phyloP scores from a whole-genome alignment of 2,329 filamentous ascomycete genomes.

The Alternaria sp. region DNA sequence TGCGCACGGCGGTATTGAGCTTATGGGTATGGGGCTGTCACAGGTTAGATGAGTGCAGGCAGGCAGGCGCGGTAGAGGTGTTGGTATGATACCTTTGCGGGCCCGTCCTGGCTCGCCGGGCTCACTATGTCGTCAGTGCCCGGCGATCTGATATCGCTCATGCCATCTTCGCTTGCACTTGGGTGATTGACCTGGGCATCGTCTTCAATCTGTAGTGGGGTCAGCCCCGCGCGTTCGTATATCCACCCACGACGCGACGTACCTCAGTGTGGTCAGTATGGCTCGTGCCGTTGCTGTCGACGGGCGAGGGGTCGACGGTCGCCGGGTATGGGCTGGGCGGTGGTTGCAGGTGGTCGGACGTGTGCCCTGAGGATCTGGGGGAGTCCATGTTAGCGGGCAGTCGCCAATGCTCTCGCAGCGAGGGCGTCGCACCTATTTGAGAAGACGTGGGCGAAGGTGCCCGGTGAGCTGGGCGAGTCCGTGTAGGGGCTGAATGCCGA shows the following conservation, averaged over 20 bases:
- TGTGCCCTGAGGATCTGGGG: slow-evolving; percentile 51
- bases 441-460: slow-evolving; percentile 51
- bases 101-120: slow-evolving; percentile 40
- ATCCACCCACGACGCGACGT: slow-evolving; percentile 3
- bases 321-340: slow-evolving; percentile 62
- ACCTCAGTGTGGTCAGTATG: slow-evolving; percentile 79
- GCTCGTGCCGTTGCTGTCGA: slow-evolving; percentile 84
- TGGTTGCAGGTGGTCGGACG: slow-evolving; percentile 55
- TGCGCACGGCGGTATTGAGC: slow-evolving; percentile 53
- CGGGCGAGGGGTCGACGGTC: slow-evolving; percentile 79
- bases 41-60: not conserved
- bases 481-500: slow-evolving; percentile 57
- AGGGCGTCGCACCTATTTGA: slow-evolving; percentile 55
- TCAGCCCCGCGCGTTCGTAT: slow-evolving; percentile 27
- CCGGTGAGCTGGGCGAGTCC: slow-evolving; percentile 58
- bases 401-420: not conserved
- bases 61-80: not conserved
- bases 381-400: slow-evolving; percentile 37
- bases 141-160: slow-evolving; percentile 47
- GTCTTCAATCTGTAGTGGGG: slow-evolving; percentile 68
- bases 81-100: slow-evolving; percentile 35
- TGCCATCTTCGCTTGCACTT: slow-evolving; percentile 48
- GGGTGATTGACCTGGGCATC: slow-evolving; percentile 67
- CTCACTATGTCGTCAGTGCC: slow-evolving; percentile 45
- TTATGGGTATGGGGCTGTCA: slow-evolving; percentile 49